These are phyloP conservation scores for Pseudocercospora musae DNA, from an alignment of 2,329 filamentous ascomycete species.

Conservation along the genomic window DNA sequence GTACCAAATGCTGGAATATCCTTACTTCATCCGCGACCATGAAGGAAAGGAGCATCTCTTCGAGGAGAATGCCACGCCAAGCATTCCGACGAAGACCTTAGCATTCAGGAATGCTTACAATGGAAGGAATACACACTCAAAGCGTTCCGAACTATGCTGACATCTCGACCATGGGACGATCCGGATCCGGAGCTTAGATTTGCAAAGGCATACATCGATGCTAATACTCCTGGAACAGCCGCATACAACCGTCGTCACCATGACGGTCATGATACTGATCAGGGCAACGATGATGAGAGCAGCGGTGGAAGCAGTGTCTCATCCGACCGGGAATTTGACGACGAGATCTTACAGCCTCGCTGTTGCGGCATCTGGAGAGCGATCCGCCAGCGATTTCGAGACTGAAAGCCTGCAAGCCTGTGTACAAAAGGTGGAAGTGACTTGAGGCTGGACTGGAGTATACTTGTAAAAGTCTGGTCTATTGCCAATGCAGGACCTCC, in stretches of 20 bases:
- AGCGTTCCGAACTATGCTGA: neutral
- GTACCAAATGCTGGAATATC: constrained; percentile 17
- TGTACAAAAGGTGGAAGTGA: too few relatives aligned
- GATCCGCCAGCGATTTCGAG: too few relatives aligned
- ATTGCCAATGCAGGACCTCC: too few relatives aligned
- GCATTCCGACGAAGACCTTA: neutral
- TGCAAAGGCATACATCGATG: neutral
- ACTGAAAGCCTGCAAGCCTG: too few relatives aligned
- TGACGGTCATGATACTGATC: too few relatives aligned
- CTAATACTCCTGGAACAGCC: neutral
- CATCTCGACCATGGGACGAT: neutral
- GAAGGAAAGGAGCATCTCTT: neutral
- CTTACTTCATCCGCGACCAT: constrained; percentile 14
- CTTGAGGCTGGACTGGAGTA: too few relatives aligned
- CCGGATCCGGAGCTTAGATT: neutral
- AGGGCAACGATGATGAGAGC: too few relatives aligned
- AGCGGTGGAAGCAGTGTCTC: too few relatives aligned
- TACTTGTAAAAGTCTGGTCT: too few relatives aligned
- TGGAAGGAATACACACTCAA: constrained; percentile 9
- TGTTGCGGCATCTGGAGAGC: too few relatives aligned
- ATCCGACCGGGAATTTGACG: too few relatives aligned
- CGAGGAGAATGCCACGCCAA: constrained; percentile 8
- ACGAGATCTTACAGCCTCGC: too few relatives aligned
- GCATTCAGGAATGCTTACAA: constrained; percentile 10
- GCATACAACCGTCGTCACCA: neutral